Conservation (phyloP, 2,329 filamentous ascomycete genomes). For the Microdochium paspali region DNA sequence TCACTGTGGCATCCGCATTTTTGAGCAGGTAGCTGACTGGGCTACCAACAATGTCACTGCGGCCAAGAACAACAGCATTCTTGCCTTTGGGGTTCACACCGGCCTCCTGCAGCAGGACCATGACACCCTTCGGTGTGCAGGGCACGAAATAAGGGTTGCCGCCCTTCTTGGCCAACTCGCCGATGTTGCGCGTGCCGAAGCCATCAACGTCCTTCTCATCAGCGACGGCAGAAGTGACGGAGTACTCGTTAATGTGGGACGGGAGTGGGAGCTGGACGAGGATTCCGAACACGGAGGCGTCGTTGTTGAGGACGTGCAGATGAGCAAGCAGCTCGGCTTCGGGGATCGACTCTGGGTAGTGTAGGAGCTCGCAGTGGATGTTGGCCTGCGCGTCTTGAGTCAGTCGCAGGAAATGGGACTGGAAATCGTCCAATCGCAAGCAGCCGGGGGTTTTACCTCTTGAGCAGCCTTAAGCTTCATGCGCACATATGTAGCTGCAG, state of each 20-base stretch:
- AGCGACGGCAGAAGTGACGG: slow-evolving; percentile 79
- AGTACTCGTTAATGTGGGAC: slow-evolving; percentile 80
- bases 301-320: slow-evolving; percentile 76
- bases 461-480: slow-evolving; percentile 98
- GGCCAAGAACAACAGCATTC: slow-evolving; percentile 85
- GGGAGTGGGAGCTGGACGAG: slow-evolving; percentile 90
- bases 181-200: slow-evolving; percentile 89
- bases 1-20: slow-evolving; percentile 94
- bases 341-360: slow-evolving; percentile 71
- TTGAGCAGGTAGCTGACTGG: slow-evolving; percentile 93
- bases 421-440: too few relatives aligned
- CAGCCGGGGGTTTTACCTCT: slow-evolving; percentile 53
- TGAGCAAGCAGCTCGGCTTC: slow-evolving; percentile 80
- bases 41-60: slow-evolving; percentile 95
- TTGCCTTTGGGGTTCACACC: slow-evolving; percentile 81
- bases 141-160: slow-evolving; percentile 83
- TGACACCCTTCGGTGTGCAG: slow-evolving; percentile 95
- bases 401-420: slow-evolving; percentile 1
- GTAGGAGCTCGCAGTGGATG: slow-evolving; percentile 78
- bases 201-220: slow-evolving; percentile 98
- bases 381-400: slow-evolving; percentile 54
- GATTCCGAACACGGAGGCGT: slow-evolving; percentile 79
- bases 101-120: slow-evolving; percentile 78
- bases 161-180: slow-evolving; percentile 91
- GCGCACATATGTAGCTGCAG: slow-evolving; percentile 85